A percentile compares a stretch with the other conserved stretches of the same genome.
These are phyloP conservation scores for Chloris gayana DNA, from an alignment of 176 grass and related monocot genomes.

Conservation along the genomic window DNA sequence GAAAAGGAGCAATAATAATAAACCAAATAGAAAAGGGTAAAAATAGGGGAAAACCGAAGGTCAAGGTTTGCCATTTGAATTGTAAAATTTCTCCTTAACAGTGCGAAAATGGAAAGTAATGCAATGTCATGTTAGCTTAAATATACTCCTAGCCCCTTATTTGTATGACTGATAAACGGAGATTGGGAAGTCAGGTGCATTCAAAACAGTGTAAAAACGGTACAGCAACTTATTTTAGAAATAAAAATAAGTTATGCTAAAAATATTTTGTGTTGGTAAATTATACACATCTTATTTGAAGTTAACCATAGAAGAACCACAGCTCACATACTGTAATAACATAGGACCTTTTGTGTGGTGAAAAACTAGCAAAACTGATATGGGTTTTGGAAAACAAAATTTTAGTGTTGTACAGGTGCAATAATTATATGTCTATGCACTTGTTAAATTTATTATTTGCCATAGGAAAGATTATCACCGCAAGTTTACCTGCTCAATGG, in stretches of 20 bases:
- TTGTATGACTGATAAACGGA: no score
- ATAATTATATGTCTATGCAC: not conserved
- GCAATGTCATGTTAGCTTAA: no score
- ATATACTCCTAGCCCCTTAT: not conserved
- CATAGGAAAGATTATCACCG: not conserved
- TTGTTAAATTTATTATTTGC: not conserved
- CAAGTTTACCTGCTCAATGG: constrained; percentile 53
- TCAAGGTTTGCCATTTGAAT: no score
- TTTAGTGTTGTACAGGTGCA: not conserved
- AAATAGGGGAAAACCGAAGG: no score
- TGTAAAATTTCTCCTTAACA: no score
- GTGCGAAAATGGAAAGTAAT: no score
- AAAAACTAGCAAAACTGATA: not conserved
- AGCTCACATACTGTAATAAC: not conserved
- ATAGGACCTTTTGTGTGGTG: not conserved
- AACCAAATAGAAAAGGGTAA: no score
- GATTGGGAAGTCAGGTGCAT: not conserved
- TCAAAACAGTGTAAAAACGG: constrained; percentile 11
- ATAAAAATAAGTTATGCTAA: not conserved
- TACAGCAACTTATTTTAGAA: not conserved
- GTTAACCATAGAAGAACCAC: not conserved
- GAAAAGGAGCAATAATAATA: no score
- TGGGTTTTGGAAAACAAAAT: not conserved
- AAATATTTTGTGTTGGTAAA: not conserved
- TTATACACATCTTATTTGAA: not conserved